These are phyloP conservation scores for Phytophthora pluvialis DNA, from an alignment of 352 stramenopile genomes.

Conservation along the genomic window DNA sequence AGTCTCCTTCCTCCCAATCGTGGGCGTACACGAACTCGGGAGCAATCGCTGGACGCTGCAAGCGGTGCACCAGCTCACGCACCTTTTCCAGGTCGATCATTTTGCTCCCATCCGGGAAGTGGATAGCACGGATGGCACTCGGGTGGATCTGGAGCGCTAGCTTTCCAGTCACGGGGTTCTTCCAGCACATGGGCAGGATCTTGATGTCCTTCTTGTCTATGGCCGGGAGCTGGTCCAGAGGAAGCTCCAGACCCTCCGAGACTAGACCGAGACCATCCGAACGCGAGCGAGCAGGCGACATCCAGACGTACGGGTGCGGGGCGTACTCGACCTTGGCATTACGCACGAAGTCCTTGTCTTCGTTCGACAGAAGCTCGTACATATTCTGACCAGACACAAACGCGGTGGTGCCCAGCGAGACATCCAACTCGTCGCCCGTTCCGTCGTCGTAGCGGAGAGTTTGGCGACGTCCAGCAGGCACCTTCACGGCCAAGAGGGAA, in stretches of 20 bases:
- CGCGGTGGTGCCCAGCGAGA: slow-evolving; percentile 32
- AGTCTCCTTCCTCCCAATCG: slow-evolving; percentile 40
- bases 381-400: slow-evolving; percentile 42
- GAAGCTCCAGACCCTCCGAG: slow-evolving; percentile 34
- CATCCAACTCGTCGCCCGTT: slow-evolving; percentile 33
- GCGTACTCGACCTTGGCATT: slow-evolving; percentile 37
- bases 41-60: slow-evolving; percentile 38
- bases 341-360: slow-evolving; percentile 40
- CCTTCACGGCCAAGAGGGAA: slow-evolving; percentile 33
- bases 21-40: slow-evolving; percentile 38
- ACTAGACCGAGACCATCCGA: slow-evolving; percentile 38
- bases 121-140: slow-evolving; percentile 33
- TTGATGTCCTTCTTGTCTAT: slow-evolving; percentile 39
- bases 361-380: slow-evolving; percentile 35
- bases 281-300: slow-evolving; percentile 35
- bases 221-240: slow-evolving; percentile 31
- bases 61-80: slow-evolving; percentile 30
- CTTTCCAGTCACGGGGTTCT: slow-evolving; percentile 35
- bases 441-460: slow-evolving; percentile 40
- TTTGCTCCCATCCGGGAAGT: slow-evolving; percentile 28
- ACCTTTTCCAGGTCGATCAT: slow-evolving; percentile 36
- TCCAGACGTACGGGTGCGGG: slow-evolving; percentile 42
- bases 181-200: slow-evolving; percentile 41
- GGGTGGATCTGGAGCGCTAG: slow-evolving; percentile 39
- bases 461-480: slow-evolving; percentile 30